A percentile compares a stretch with the other conserved stretches of the same genome.
Evolutionary conservation across 139 green algal genomes (phyloP).

Genomic region (Tetradesmus lagerheimii): DNA sequence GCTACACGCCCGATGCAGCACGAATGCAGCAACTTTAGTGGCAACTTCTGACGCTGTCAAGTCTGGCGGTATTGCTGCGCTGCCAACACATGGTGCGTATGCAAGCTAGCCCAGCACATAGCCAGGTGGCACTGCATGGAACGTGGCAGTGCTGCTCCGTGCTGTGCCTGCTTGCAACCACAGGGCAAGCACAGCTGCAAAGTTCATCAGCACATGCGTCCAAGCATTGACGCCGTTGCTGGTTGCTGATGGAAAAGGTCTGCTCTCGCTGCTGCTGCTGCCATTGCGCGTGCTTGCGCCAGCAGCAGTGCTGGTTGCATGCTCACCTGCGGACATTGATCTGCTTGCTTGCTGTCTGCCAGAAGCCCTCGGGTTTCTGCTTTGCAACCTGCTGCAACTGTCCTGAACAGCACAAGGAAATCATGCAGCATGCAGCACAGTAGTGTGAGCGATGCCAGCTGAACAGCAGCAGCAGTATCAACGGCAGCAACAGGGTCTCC

Average conservation of each 20-base stretch:
- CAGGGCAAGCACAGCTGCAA: background rate
- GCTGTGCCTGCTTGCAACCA: background rate
- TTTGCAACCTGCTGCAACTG: conserved; percentile 11
- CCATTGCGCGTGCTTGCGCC: background rate
- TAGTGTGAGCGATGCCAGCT: background rate
- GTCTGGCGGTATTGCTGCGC: background rate
- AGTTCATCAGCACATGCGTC: background rate
- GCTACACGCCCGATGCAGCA: too few species aligned
- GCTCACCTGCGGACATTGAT: conserved; percentile 51
- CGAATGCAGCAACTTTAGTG: too few species aligned
- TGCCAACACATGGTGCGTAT: background rate
- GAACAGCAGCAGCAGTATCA: background rate
- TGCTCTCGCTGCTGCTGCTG: background rate
- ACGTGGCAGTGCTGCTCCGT: background rate
- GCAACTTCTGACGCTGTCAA: background rate
- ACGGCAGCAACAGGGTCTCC: background rate
- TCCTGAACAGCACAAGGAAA: background rate
- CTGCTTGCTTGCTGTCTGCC: conserved; percentile 52
- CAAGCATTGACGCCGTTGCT: background rate
- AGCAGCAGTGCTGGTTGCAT: background rate
- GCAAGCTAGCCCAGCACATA: background rate
- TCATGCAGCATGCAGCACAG: background rate
- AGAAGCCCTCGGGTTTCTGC: conserved; percentile 53
- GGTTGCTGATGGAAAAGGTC: too few species aligned
- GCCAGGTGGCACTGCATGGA: background rate